phyloP scores from a whole-genome alignment of 2,329 filamentous ascomycete species.

The Colletotrichum sp. region DNA sequence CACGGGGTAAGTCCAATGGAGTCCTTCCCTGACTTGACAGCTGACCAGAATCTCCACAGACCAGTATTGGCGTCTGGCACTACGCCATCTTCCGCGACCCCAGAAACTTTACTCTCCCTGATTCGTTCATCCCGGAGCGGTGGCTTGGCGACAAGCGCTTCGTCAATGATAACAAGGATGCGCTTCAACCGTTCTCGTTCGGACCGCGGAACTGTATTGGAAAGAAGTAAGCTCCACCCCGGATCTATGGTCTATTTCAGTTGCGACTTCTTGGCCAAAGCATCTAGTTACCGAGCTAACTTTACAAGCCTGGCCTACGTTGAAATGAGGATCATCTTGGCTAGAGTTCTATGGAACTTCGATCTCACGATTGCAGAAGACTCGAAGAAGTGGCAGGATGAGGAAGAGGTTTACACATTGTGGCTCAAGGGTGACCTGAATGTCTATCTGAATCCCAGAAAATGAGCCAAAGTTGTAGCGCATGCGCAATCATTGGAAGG shows the following conservation, averaged over 20 bases:
- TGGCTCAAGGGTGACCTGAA: constrained; percentile 34
- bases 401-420: constrained; percentile 27
- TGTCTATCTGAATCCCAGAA: constrained; percentile 25
- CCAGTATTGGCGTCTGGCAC: background rate
- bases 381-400: constrained; percentile 37
- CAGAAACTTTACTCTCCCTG: background rate
- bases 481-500: background rate
- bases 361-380: constrained; percentile 45
- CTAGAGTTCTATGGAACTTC: constrained; percentile 44
- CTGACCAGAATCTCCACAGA: background rate
- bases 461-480: background rate
- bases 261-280: background rate
- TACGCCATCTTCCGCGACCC: background rate
- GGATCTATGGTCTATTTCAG: background rate
- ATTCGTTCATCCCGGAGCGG: constrained; percentile 29
- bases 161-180: constrained; percentile 24
- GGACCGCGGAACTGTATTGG: constrained; percentile 35
- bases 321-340: background rate
- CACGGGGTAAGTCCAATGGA: constrained; percentile 33
- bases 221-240: constrained; percentile 29
- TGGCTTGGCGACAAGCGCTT: constrained; percentile 32
- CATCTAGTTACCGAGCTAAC: background rate
- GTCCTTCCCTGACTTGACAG: background rate
- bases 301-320: background rate
- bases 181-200: constrained; percentile 30